Evolutionary conservation across 2,329 filamentous ascomycete genomes (phyloP).

Genomic region (Monosporascus sp.): DNA sequence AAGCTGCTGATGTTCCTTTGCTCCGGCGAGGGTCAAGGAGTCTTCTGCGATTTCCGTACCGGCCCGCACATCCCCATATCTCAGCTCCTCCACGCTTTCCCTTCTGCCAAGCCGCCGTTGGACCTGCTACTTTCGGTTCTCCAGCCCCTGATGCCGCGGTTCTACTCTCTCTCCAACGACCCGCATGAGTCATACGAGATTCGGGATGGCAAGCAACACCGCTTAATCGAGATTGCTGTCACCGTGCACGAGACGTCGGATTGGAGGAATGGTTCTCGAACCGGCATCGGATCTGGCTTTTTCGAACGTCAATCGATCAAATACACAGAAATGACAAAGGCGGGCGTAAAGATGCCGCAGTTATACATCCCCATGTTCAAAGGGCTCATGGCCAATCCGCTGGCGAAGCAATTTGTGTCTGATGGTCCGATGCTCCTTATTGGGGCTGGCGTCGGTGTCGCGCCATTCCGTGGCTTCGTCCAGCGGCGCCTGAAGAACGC

Average conservation of each 20-base stretch:
- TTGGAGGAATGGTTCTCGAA: conserved; percentile 67
- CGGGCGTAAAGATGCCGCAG: conserved; percentile 52
- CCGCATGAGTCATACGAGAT: conserved; percentile 71
- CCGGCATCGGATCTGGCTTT: conserved; percentile 87
- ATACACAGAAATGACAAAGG: conserved; percentile 62
- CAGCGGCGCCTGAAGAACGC: conserved; percentile 55
- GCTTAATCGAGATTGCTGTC: conserved; percentile 92
- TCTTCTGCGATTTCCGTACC: conserved; percentile 91
- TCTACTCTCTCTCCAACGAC: conserved; percentile 97
- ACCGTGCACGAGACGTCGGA: conserved; percentile 84
- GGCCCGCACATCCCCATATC: conserved; percentile 79
- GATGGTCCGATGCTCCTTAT: conserved; percentile 98
- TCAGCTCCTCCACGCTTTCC: conserved; percentile 87
- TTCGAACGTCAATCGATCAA: conserved; percentile 78
- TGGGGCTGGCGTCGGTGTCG: conserved; percentile 92
- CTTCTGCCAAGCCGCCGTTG: conserved; percentile 82
- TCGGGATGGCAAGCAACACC: conserved; percentile 64
- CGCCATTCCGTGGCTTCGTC: conserved; percentile 95
- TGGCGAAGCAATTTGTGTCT: conserved; percentile 84
- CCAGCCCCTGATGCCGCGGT: conserved; percentile 89
- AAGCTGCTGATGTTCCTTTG: conserved; percentile 83
- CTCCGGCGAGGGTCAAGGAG: conserved; percentile 83
- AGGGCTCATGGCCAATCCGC: conserved; percentile 92
- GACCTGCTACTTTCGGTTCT: conserved; percentile 75
- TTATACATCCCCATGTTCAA: conserved; percentile 95